Evolutionary conservation across 2,329 filamentous ascomycete species (phyloP).

Genomic region (Xylariales sp.): DNA sequence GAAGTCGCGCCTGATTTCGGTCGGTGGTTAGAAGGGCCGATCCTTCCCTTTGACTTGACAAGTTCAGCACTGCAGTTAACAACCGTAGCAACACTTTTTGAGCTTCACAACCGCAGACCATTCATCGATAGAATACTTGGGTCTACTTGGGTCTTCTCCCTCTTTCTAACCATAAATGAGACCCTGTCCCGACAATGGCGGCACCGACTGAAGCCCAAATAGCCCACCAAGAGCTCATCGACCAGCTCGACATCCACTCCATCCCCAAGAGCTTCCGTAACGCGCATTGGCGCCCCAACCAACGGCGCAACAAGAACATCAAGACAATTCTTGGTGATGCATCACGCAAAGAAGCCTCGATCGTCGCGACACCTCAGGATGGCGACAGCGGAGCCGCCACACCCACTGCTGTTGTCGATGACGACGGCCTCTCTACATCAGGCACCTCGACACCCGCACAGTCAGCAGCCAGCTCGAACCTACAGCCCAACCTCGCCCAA

Average conservation of each 20-base stretch:
- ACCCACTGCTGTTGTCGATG: slow-evolving; percentile 36
- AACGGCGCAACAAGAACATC: slow-evolving; percentile 97
- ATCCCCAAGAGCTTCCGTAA: slow-evolving; percentile 89
- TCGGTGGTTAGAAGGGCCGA: not conserved
- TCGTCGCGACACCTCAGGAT: slow-evolving; percentile 72
- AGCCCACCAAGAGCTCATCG: slow-evolving; percentile 79
- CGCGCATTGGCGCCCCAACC: slow-evolving; percentile 82
- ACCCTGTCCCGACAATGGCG: slow-evolving; percentile 39
- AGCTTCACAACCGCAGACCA: no score
- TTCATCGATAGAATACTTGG: no score
- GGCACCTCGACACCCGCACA: slow-evolving; percentile 11
- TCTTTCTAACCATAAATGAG: no score
- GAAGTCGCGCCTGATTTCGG: not conserved
- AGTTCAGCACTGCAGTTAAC: no score
- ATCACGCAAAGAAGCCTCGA: slow-evolving; percentile 82
- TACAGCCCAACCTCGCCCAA: slow-evolving; percentile 73
- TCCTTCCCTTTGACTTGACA: not conserved
- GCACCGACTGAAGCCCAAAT: slow-evolving; percentile 69
- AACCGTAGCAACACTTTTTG: no score
- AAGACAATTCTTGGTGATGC: slow-evolving; percentile 93
- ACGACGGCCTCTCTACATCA: slow-evolving; percentile 20
- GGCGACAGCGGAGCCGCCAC: slow-evolving; percentile 55
- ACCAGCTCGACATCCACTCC: slow-evolving; percentile 85
- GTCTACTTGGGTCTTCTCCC: no score
- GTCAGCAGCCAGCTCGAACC: slow-evolving; percentile 23